Conservation (phyloP, 1,284 basidiomycete species). For the Singerocomus inundabilis region DNA sequence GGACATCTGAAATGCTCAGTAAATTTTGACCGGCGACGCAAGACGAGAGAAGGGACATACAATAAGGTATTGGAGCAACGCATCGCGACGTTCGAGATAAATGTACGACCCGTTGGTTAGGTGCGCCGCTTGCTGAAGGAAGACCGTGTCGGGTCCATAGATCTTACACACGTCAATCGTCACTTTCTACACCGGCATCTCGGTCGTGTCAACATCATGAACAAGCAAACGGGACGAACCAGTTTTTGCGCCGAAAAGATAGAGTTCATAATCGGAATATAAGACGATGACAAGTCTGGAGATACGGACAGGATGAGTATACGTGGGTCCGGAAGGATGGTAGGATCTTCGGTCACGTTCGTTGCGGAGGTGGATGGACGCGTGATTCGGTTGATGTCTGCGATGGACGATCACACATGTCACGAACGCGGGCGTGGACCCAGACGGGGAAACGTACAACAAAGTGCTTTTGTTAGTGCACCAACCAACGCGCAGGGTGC, state of each 20-base stretch:
- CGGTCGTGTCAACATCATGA: not conserved
- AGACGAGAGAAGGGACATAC: conserved; percentile 42
- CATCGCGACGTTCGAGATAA: conserved; percentile 75
- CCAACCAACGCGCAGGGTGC: conserved; percentile 78
- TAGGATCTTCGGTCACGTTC: conserved; percentile 38
- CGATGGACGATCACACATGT: conserved; percentile 2
- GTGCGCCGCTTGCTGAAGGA: conserved; percentile 96
- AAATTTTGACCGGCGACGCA: not conserved
- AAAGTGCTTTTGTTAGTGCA: conserved; percentile 85
- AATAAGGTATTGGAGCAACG: conserved; percentile 84
- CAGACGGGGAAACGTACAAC: conserved; percentile 51
- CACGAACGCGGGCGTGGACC: not conserved
- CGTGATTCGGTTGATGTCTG: conserved; percentile 83
- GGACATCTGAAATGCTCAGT: conserved; percentile 66
- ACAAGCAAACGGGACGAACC: conserved; percentile 38
- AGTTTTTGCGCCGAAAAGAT: conserved; percentile 99
- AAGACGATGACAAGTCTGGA: conserved; percentile 82
- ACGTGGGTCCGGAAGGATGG: conserved; percentile 66
- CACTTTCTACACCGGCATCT: conserved; percentile 64
- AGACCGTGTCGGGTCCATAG: conserved; percentile 88
- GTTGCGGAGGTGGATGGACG: conserved; percentile 40
- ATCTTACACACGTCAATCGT: conserved; percentile 96
- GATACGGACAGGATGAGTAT: conserved; percentile 93
- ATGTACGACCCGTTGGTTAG: conserved; percentile 95
- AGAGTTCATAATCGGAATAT: conserved; percentile 98